Conservation (phyloP, 768 basidiomycete genomes). For the Suillus plorans region DNA sequence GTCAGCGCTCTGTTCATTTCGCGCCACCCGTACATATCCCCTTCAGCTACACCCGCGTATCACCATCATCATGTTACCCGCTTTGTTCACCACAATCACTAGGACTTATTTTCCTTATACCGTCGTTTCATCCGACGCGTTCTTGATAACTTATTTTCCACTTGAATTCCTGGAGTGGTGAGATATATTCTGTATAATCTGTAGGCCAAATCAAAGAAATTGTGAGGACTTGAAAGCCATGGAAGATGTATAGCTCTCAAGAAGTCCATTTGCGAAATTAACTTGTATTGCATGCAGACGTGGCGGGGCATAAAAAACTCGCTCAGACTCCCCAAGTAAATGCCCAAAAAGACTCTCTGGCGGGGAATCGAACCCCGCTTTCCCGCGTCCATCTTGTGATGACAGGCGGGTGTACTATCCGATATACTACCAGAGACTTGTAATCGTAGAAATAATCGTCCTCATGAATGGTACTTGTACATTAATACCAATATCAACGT, state of each 20-base stretch:
- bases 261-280: neutral
- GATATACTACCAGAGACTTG: constrained; percentile 32
- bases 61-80: neutral
- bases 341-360: constrained; percentile 21
- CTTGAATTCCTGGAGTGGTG: neutral
- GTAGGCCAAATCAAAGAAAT: neutral
- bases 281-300: no score
- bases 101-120: neutral
- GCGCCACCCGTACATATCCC: neutral
- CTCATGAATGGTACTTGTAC: no score
- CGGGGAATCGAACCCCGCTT: constrained; percentile 35
- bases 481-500: no score
- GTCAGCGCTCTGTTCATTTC: constrained; percentile 2
- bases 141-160: constrained; percentile 1
- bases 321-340: neutral
- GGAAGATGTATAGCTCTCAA: neutral
- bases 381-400: constrained; percentile 22
- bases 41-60: neutral
- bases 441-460: no score
- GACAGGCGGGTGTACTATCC: constrained; percentile 43
- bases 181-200: constrained; percentile 3
- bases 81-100: neutral
- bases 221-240: neutral
- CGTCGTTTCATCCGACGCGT: neutral
- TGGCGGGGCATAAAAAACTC: no score